Evolutionary conservation across 495 filamentous ascomycete genomes (phyloP).

Genomic region (Aspergillus egyptiacus): DNA sequence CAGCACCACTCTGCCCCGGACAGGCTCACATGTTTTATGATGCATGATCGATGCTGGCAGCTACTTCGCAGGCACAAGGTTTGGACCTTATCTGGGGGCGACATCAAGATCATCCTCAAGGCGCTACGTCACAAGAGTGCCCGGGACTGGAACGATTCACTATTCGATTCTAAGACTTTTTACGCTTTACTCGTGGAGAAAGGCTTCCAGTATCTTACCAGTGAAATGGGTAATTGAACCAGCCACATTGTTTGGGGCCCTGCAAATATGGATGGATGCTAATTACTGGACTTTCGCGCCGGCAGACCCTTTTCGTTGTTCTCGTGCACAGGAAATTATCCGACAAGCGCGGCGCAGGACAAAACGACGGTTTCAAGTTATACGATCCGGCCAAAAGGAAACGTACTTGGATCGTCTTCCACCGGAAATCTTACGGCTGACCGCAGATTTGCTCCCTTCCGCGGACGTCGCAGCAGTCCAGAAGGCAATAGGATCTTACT

Average conservation of each 20-base stretch:
- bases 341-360: not conserved
- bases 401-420: slow-evolving; percentile 1
- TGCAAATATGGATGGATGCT: not conserved
- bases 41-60: slow-evolving; percentile 4
- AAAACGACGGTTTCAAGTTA: not conserved
- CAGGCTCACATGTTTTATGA: not conserved
- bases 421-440: not conserved
- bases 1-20: too few species aligned
- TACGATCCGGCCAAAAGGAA: not conserved
- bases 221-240: not conserved
- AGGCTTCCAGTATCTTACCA: not conserved
- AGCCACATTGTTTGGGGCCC: not conserved
- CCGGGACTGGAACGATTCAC: not conserved
- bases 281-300: not conserved
- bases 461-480: not conserved
- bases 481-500: slow-evolving; percentile 3
- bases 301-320: not conserved
- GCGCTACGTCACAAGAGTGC: slow-evolving; percentile 4
- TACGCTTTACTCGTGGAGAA: not conserved
- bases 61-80: not conserved
- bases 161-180: not conserved
- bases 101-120: not conserved
- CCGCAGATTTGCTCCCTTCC: not conserved
- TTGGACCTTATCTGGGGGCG: not conserved
- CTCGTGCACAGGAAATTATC: not conserved